Evolutionary conservation across 1,139 yeast genomes (phyloP), one percentile per base, ranked within the genome.

Genomic region (Candida neerlandica): DNA sequence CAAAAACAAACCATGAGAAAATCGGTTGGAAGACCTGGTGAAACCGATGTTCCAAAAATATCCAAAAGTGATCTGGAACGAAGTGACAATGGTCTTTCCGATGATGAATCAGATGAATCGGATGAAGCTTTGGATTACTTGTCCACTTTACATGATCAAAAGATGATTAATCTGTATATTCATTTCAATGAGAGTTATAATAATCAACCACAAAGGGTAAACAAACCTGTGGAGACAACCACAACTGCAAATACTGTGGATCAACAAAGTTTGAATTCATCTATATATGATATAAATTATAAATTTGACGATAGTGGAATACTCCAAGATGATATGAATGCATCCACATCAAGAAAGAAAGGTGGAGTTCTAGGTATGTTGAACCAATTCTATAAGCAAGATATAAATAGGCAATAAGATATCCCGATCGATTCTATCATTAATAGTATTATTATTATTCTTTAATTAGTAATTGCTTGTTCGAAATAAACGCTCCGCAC

Each of bases 121-220:
- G 74, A 68, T n/a, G 71, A 70, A 29, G 78, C 77, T 49, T 76
- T 75, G 47, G 75, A 75, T 14, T 65, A 58, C 33, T 30, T 49
- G 32, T 32, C 48, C 4, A 46, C 50, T 30, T 54, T 61, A 23
- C 84, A 84, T 34, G 92, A 89, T 58, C 96, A 90, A 53, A 92
- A 92, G 65, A 92, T 92, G 97, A 82, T 89, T 64, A 90, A 90
- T 61, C 89, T 96, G 1, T 92, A 90, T 64, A 75, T 90, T 71
- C 85, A 90, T 65, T 92, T 92, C 64, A 71, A 91, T 58, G 96
- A 91, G 60, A 88, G 89, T 56, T 91, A 91, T 65, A 91, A 64
- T 41, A 53, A 54, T 23, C 34, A 14, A 27, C 4, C 11, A n/a
- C 18, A 35, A 35, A 35, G 40, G 9, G 40, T 35, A 7, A 35